Base-by-base conservation (phyloP, 2,329 filamentous ascomycete species). In the Fusarium caatingaense region DNA sequence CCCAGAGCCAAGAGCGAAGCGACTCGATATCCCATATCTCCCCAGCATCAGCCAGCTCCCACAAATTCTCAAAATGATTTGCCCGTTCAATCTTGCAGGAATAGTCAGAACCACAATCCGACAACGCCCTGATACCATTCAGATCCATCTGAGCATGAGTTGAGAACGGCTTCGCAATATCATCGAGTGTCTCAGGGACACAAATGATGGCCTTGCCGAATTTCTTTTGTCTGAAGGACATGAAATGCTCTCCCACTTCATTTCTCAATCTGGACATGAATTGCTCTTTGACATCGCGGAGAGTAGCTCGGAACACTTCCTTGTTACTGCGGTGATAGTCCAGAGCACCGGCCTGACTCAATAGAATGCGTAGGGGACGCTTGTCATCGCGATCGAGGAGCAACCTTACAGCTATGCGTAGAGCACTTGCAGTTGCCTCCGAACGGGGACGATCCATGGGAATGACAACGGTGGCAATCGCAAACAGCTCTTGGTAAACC, bases 11-110 rank as follows among this genome's bases (percentile, higher is more conserved):
- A 25, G 40, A 45, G 12, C 60, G 57, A 0, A 63, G 30, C 6
- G 60, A 63, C 9, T 61, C 60, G 15, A 63, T 47, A 7, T 63
- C 60, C 57, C 60, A 63, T 11, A 63, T 41, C 20, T 61, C 57
- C 21, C 47, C 60, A 4, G 20, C 18, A 20, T 62, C 60, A 41
- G 60, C 60, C 12, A 62, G 9, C 2, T 62, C 60, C 13, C 32
- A 45, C 4, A 62, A 11, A 11, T 62, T 61, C n/a, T 13, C 40
- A 2, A 61, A 61, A 20, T 61, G 56, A 4, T 41, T 54, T 2
- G 15, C 45, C 2, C 41, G 45, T 8, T 61, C 46, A 3, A 62
- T 46, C 18, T 61, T 61, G 3, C 60, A 54, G 0, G 45, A 34
- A 6, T 42, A 54, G 1, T 23, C 9, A 0, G 30, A 13, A 7